Base-by-base conservation (phyloP, 2,329 filamentous ascomycete genomes). In the Pseudodiploospora longispora region DNA sequence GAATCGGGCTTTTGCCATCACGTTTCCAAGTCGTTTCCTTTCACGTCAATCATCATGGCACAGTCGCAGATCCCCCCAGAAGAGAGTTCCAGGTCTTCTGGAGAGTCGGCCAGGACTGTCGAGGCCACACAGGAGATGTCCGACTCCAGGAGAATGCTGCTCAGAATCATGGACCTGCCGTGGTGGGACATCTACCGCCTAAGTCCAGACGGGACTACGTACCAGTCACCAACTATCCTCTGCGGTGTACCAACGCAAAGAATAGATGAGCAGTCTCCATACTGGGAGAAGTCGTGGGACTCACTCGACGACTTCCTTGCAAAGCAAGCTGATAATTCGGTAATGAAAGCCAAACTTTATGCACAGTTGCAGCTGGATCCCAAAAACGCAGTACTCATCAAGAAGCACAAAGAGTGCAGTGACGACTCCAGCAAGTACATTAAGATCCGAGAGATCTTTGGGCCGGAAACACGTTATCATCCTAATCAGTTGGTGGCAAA, bases 401-500 rank as follows among this genome's bases (percentile, higher is more conserved):
- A 46, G 4, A 43, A 38, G 4, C 30, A 47, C 30, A 62, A 63
- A 40, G 36, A 53, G 0, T 57, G 58, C 32, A 44, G 48, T 7
- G 58, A 64, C 37, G 64, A 61, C 6, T 57, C 62, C 19, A 59
- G 54, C 33, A 65, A 60, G 36, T 60, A 60, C 12, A 50, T 52
- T 4, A 63, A 62, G 32, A 63, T 65, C 27, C 50, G 58, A 4
- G 53, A 65, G 27, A 58, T 65, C 3, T 68, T 68, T 40, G 58
- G 61, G 0, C 41, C 46, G 0, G 41, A 49, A 1, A 51, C 54
- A 3, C 34, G 35, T 0, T 59, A 64, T 8, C 66, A 68, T 36
- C 65, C 65, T 0, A 68, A 68, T 36, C 65, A 67, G 35, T 43
- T 68, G 0, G 53, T 65, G 1, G 47, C 56, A 2, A 65, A 63